These are phyloP conservation scores for Saccharomycopsis javanensis DNA, from an alignment of 805 yeast genomes.

Conservation along the genomic window DNA sequence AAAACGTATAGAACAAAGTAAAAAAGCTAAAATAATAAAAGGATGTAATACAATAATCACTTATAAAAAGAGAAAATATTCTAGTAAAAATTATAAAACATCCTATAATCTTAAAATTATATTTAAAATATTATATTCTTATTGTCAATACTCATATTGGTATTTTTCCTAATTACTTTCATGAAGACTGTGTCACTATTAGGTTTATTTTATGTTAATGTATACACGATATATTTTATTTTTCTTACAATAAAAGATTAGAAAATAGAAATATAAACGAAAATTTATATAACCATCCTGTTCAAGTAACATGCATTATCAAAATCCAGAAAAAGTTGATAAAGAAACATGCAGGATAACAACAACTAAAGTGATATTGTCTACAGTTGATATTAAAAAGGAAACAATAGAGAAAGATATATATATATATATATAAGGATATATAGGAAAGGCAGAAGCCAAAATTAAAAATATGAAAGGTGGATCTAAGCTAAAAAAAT, in stretches of 20 bases:
- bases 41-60: neutral
- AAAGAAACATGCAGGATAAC: neutral
- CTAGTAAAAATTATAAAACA: neutral
- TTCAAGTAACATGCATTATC: neutral
- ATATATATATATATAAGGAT: too few relatives aligned
- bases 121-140: neutral
- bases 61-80: neutral
- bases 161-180: neutral
- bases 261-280: neutral
- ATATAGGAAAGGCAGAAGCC: too few relatives aligned
- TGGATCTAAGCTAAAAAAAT: too few relatives aligned
- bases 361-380: neutral
- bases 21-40: neutral
- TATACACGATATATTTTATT: neutral
- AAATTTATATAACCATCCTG: neutral
- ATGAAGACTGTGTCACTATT: neutral
- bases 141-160: neutral
- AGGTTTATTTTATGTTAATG: neutral
- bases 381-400: neutral
- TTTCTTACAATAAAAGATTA: neutral
- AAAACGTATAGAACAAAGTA: neutral
- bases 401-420: neutral
- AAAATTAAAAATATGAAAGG: too few relatives aligned
- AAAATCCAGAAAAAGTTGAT: neutral
- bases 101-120: neutral